Evolutionary conservation across 371 early-diverging fungal species (phyloP), one percentile per base, ranked within the genome.

Genomic region (Lichtheimia ornata): DNA sequence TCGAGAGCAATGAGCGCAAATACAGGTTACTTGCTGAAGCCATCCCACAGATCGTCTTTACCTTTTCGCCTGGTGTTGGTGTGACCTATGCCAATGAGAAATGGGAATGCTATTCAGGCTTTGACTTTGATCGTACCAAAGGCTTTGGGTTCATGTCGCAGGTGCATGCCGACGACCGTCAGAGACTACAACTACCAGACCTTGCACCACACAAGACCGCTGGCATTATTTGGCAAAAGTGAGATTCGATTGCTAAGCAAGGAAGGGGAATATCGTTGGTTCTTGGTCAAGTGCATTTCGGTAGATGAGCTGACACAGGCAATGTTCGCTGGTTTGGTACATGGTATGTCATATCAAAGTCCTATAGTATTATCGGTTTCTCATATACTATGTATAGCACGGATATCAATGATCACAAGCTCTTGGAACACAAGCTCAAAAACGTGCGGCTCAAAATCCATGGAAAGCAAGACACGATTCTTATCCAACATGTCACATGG

Each of bases 401-500:
- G 15, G 86, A 86, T 59, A 86, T 87, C 66, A 85, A 86, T 49
- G 86, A 86, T 62, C 88, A 86, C 20, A 85, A 85, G 53, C 56
- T 84, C 49, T 52, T 86, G 30, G 88, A 87, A 56, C 78, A 87
- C 58, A 84, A 84, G 62, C 65, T 87, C n/a, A 83, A 85, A 57
- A 85, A 85, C 55, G 88, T 67, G 88, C 85, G 5, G 88, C 88
- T 9, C 85, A 65, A 83, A 81, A 61, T 85, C 85, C 3, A 87
- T 85, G 3, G 88, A 87, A 67, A 87, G 88, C 73, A 87, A 87
- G 58, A 87, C 88, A 6, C 79, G 84, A 2, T 85, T 88, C 61
- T 59, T 88, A 50, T 85, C 86, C 54, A 85, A 88, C 44, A 88
- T 85, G 88, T 85, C 88, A 1, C 88, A 87, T 61, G 88, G 79